phyloP scores from a whole-genome alignment of 768 basidiomycete species.

The Rhizopogon vesiculosus region DNA sequence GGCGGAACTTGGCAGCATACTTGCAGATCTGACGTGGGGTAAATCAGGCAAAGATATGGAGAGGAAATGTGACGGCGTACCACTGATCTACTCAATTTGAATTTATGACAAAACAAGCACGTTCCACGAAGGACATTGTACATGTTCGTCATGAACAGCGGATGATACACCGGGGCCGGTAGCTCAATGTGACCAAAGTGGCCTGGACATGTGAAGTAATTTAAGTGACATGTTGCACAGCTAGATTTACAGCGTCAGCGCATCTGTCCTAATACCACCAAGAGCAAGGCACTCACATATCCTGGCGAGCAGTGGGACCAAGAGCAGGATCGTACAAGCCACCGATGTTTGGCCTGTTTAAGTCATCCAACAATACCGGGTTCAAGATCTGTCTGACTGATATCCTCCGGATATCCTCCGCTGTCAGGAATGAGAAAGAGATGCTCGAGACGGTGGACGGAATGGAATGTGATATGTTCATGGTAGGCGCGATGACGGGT shows the following conservation, averaged over 20 bases:
- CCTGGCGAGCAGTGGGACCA: constrained; percentile 83
- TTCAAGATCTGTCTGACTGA: constrained; percentile 98
- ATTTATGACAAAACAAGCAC: constrained; percentile 93
- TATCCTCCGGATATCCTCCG: constrained; percentile 85
- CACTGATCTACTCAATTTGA: constrained; percentile 73
- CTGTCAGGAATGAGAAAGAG: constrained; percentile 89
- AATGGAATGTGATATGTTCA: constrained; percentile 91
- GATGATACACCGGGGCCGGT: constrained; percentile 93
- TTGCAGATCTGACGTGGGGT: constrained; percentile 56
- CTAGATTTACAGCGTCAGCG: constrained; percentile 36
- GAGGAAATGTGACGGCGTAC: constrained; percentile 37
- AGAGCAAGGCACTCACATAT: constrained; percentile 63
- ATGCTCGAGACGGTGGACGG: constrained; percentile 81
- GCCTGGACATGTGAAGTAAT: constrained; percentile 93
- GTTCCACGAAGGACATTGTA: constrained; percentile 82
- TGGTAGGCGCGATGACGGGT: constrained; percentile 20
- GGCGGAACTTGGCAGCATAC: constrained; percentile 79
- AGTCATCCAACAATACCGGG: constrained; percentile 86
- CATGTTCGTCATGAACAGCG: constrained; percentile 90
- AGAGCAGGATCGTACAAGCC: constrained; percentile 95
- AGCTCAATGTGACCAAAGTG: constrained; percentile 98
- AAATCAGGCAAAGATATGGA: not conserved
- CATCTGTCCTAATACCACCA: not conserved
- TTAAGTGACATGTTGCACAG: constrained; percentile 89
- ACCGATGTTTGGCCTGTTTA: constrained; percentile 86